phyloP scores from a whole-genome alignment of 139 green algal species.

The Volvox reticuliferus region DNA sequence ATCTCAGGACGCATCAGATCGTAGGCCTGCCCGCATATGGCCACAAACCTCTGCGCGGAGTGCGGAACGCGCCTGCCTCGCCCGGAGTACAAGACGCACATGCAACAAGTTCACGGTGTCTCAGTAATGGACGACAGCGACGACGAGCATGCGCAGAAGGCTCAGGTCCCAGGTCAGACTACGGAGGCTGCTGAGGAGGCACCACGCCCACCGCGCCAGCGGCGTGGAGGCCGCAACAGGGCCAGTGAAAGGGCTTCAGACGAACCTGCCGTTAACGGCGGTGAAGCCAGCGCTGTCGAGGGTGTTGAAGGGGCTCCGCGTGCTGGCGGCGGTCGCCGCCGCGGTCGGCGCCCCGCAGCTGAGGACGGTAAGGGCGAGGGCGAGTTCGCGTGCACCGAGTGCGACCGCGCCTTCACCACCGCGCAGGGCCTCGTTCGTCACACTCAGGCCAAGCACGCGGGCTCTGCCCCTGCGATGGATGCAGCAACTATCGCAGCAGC shows the following conservation, averaged over 20 bases:
- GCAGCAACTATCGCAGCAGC: neutral
- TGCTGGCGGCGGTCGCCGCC: neutral
- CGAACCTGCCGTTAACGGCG: neutral
- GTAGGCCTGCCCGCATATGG: neutral
- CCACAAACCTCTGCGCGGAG: constrained; percentile 40
- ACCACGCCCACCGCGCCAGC: neutral
- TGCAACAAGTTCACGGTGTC: constrained; percentile 28
- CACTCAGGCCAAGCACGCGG: constrained; percentile 29
- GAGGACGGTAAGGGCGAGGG: neutral
- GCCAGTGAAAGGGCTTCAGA: neutral
- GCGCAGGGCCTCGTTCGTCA: constrained; percentile 33
- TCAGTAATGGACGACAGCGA: constrained; percentile 13
- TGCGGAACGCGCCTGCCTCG: constrained; percentile 20
- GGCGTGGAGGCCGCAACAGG: neutral
- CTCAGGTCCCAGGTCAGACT: neutral
- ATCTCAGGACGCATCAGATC: constrained; percentile 6
- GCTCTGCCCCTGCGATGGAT: neutral
- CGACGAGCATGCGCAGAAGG: neutral
- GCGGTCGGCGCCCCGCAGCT: neutral
- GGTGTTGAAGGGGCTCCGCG: neutral
- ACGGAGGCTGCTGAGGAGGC: neutral
- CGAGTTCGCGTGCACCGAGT: constrained; percentile 23
- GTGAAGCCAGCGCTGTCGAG: neutral
- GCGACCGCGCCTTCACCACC: constrained; percentile 17
- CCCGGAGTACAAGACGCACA: constrained; percentile 28